Base-by-base conservation (phyloP, 2,329 filamentous ascomycete genomes). In the Ascochyta clinopodiicola region DNA sequence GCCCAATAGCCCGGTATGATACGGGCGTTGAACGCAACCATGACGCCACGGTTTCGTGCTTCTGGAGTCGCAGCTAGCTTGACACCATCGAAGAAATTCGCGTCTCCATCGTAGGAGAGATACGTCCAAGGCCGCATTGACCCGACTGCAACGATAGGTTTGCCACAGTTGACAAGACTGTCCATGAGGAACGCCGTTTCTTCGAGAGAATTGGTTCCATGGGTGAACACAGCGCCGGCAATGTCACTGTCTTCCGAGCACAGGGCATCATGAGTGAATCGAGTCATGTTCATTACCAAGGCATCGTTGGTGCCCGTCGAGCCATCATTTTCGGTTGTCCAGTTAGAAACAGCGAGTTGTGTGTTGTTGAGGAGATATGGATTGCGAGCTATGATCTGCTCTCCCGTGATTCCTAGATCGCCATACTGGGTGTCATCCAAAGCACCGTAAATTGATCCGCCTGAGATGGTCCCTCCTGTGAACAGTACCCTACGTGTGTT, bases 241-340 rank as follows among this genome's bases (percentile, higher is more conserved):
- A 71, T 71, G 27, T 71, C 69, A 24, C 67, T 70, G 35, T 71
- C 68, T 10, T 52, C 40, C 0, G 66, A 69, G 29, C 68, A 71
- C 2, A 71, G 6, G 4, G 45, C 45, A 9, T 48, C 45, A 29
- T 48, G 15, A 13, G 45, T 62, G 38, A 71, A 71, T 4, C 68
- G 60, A 6, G 68, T 70, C 69, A 71, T 71, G 53, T 71, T 69
- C 68, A 70, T 71, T 25, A 68, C 69, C 1, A 71, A 36, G 4
- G 63, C 60, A 47, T 71, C 69, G 29, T 65, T 67, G 3, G 67
- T 70, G 9, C 68, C 69, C 0, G 68, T 70, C 0, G 67, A 70
- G 19, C 59, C 56, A 22, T 64, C 51, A 29, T 59, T 17, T 17
- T 17, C 31, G 0, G 59, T 57, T 0, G 64, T 69, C 64, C 66